These are phyloP conservation scores for Garcia nutans DNA, from an alignment of 345 rosid species.

Conservation along the genomic window DNA sequence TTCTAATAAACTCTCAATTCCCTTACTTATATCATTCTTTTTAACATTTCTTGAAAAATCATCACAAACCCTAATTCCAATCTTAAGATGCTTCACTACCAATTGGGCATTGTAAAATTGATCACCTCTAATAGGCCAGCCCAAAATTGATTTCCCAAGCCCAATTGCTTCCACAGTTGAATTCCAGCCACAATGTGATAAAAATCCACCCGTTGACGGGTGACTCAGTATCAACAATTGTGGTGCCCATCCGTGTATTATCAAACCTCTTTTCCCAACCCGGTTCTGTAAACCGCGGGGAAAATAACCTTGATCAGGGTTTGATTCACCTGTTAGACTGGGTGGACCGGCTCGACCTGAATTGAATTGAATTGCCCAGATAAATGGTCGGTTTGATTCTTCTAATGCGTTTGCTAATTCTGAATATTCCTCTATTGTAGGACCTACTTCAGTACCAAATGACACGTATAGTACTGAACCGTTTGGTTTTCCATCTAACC, in stretches of 20 bases:
- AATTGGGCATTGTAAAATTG: constrained; percentile 45
- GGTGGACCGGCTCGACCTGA: constrained; percentile 24
- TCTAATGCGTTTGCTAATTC: constrained; percentile 27
- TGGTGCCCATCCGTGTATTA: constrained; percentile 52
- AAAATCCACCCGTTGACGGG: constrained; percentile 42
- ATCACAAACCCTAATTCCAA: constrained; percentile 32
- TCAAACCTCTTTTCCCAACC: constrained; percentile 36
- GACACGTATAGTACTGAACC: constrained; percentile 44
- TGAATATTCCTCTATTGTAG: constrained; percentile 24
- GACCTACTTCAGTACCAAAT: constrained; percentile 45
- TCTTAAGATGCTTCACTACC: constrained; percentile 35
- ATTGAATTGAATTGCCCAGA: constrained; percentile 31
- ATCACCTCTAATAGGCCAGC: constrained; percentile 59
- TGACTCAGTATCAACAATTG: constrained; percentile 51
- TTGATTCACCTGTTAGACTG: neutral
- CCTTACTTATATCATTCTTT: constrained; percentile 23
- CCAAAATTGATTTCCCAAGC: constrained; percentile 44
- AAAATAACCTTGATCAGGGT: neutral
- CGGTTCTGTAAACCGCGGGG: constrained; percentile 22
- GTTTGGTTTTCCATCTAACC: constrained; percentile 38
- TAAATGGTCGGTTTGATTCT: constrained; percentile 18
- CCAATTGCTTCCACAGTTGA: constrained; percentile 53
- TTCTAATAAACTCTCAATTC: constrained; percentile 23
- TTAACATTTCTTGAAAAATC: constrained; percentile 24
- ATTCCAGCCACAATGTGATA: constrained; percentile 64